Percentiles rank a stretch among this genome's conserved stretches.
Conservation (phyloP, 75 land plant genomes). For the Adiantum capillusveneris region DNA sequence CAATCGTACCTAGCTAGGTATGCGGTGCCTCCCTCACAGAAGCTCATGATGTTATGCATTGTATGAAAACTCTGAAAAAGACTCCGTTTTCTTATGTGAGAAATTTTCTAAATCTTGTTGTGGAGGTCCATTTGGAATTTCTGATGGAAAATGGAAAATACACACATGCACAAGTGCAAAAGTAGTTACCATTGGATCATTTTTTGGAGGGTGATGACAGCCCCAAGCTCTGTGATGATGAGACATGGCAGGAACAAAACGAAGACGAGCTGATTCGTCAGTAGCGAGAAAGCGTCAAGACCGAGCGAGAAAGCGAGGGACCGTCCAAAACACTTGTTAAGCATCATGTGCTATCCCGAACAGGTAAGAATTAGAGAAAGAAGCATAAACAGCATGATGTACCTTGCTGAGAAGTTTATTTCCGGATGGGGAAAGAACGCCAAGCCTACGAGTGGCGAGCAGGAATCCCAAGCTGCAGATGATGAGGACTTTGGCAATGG, state of each 20-base stretch:
- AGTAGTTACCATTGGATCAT: conserved; percentile 80
- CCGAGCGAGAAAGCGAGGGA: not conserved
- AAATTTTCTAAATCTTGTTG: too few relatives aligned
- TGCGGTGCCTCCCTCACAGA: too few relatives aligned
- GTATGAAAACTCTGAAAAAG: too few relatives aligned
- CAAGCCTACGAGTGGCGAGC: conserved; percentile 70
- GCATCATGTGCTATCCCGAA: too few relatives aligned
- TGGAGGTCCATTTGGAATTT: too few relatives aligned
- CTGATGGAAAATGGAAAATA: too few relatives aligned
- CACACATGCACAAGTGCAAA: too few relatives aligned
- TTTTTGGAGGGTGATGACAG: conserved; percentile 74
- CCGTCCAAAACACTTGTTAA: too few relatives aligned
- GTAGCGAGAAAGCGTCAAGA: not conserved
- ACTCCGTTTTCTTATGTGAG: too few relatives aligned
- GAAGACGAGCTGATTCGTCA: conserved; percentile 74
- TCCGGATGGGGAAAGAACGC: conserved; percentile 63
- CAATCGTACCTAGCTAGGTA: too few relatives aligned
- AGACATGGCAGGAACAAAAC: conserved; percentile 87
- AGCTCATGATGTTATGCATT: too few relatives aligned
- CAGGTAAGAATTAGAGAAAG: too few relatives aligned
- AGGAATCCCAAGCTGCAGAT: conserved; percentile 78
- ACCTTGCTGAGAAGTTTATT: conserved; percentile 84
- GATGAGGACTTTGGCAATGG: conserved; percentile 81
- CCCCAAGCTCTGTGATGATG: conserved; percentile 87
- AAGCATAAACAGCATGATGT: conserved; percentile 5